phyloP scores from a whole-genome alignment of 2,329 filamentous ascomycete species.

The Cryphonectria carpinicola region DNA sequence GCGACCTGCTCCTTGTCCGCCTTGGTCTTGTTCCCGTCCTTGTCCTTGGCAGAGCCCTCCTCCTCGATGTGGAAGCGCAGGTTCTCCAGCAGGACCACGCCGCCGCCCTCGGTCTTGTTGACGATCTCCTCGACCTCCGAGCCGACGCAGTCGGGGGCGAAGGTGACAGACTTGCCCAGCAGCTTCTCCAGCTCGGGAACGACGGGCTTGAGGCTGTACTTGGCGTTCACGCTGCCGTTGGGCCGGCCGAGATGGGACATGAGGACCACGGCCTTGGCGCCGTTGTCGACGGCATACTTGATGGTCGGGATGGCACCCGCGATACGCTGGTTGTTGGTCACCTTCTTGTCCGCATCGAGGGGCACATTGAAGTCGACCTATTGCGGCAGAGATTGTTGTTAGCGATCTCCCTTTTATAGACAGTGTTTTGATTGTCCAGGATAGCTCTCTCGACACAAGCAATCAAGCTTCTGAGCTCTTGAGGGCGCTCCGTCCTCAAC shows the following conservation, averaged over 20 bases:
- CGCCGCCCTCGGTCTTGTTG: constrained; percentile 77
- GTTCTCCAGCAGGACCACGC: constrained; percentile 94
- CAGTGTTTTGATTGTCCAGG: background rate
- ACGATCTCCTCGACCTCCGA: constrained; percentile 88
- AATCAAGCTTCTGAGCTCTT: background rate
- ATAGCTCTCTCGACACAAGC: background rate
- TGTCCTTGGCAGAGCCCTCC: constrained; percentile 94
- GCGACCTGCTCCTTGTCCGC: constrained; percentile 92
- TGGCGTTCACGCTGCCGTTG: constrained; percentile 84
- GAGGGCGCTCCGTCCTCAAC: background rate
- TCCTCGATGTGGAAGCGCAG: constrained; percentile 98
- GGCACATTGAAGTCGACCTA: constrained; percentile 99
- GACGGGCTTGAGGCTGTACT: constrained; percentile 95
- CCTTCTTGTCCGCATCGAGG: constrained; percentile 86
- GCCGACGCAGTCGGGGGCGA: constrained; percentile 90
- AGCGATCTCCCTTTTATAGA: constrained; percentile 27
- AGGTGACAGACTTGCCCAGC: constrained; percentile 78
- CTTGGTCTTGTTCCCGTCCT: constrained; percentile 95
- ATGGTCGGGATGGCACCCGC: constrained; percentile 94
- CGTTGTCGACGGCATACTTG: constrained; percentile 88
- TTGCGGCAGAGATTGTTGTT: constrained; percentile 24
- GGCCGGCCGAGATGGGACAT: constrained; percentile 99
- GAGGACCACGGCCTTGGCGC: constrained; percentile 89
- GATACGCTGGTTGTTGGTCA: constrained; percentile 99
- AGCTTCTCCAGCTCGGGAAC: constrained; percentile 91